phyloP scores from a whole-genome alignment of 192 early-diverging fungal genomes.

The Coemansia sp. region DNA sequence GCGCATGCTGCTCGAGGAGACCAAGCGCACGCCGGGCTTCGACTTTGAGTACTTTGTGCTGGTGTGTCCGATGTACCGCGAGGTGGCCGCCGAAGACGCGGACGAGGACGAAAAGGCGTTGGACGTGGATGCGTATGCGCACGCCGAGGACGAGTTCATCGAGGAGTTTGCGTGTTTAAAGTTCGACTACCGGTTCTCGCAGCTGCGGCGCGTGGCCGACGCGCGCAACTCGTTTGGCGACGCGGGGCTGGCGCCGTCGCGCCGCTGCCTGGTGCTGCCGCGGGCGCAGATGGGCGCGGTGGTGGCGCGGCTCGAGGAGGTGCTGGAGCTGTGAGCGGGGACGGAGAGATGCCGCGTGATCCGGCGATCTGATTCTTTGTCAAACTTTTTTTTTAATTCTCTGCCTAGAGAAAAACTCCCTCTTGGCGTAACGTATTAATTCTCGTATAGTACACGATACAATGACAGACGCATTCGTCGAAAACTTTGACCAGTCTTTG shows the following conservation, averaged over 20 bases:
- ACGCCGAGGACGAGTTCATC: slow-evolving; percentile 90
- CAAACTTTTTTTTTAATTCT: background rate
- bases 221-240: slow-evolving; percentile 78
- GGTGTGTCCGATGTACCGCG: slow-evolving; percentile 75
- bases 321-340: slow-evolving; percentile 17
- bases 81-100: slow-evolving; percentile 57
- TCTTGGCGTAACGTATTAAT: background rate
- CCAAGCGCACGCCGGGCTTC: slow-evolving; percentile 70
- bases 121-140: slow-evolving; percentile 61
- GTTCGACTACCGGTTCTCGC: slow-evolving; percentile 81
- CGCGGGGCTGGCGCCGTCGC: slow-evolving; percentile 71
- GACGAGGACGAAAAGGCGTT: slow-evolving; percentile 18
- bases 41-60: slow-evolving; percentile 79
- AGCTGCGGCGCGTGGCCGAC: slow-evolving; percentile 64
- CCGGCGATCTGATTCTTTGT: background rate
- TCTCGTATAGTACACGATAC: background rate
- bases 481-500: slow-evolving; percentile 23
- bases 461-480: slow-evolving; percentile 11
- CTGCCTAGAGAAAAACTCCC: background rate
- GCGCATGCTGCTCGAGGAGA: slow-evolving; percentile 80
- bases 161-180: slow-evolving; percentile 67
- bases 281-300: slow-evolving; percentile 35
- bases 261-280: slow-evolving; percentile 64
- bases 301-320: slow-evolving; percentile 16
- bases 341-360: too few species aligned